phyloP scores from a whole-genome alignment of 148 eudicot genomes.

The Chenopodium suecicum region DNA sequence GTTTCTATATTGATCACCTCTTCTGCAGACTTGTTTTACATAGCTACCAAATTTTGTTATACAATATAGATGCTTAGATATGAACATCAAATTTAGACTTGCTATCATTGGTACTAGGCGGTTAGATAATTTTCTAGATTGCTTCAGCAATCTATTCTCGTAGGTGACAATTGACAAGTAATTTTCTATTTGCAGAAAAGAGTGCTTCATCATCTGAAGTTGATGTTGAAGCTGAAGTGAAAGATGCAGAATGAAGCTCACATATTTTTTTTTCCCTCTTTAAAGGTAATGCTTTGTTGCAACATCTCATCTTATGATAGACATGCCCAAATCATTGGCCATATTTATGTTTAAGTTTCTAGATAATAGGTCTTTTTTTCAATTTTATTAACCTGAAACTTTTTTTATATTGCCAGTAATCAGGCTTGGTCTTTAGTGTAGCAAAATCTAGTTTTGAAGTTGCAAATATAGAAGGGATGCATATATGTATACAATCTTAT shows the following conservation, averaged over 20 bases:
- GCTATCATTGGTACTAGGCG: background rate
- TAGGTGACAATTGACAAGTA: background rate
- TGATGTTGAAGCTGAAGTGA: constrained; percentile 85
- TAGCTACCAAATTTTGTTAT: too few species aligned
- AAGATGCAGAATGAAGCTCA: constrained; percentile 59
- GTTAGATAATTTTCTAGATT: background rate
- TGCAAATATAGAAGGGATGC: background rate
- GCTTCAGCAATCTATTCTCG: background rate
- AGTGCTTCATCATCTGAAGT: constrained; percentile 45
- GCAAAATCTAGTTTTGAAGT: background rate
- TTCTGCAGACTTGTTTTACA: background rate
- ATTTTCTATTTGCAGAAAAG: constrained; percentile 44
- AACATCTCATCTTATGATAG: background rate
- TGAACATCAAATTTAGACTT: background rate
- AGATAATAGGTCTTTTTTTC: background rate
- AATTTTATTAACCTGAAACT: background rate
- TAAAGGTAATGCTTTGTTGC: constrained; percentile 9
- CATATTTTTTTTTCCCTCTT: background rate
- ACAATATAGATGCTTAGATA: background rate
- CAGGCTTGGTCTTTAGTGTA: background rate
- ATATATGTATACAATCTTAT: background rate
- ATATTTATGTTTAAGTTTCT: background rate
- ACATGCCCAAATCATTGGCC: background rate
- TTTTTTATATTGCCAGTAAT: background rate
- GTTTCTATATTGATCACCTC: background rate